Conservation (phyloP, 2,329 filamentous ascomycete genomes). For the Lecanicillium sp. region DNA sequence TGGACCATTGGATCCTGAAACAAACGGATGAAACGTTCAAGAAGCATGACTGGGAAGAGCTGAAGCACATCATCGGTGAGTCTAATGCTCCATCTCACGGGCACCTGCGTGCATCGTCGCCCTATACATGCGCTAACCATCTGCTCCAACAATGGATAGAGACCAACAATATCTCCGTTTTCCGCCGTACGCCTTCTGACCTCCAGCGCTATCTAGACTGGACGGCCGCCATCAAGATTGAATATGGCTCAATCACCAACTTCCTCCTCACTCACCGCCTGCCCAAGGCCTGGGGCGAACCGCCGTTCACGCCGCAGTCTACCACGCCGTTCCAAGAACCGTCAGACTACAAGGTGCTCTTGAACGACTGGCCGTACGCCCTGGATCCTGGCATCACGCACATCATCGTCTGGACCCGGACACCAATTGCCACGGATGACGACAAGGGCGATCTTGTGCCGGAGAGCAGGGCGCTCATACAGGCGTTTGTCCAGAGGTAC, state of each 20-base stretch:
- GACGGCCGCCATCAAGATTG: conserved; percentile 58
- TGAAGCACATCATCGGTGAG: conserved; percentile 60
- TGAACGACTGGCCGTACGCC: conserved; percentile 94
- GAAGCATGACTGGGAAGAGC: conserved; percentile 65
- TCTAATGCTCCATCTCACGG: conserved; percentile 5
- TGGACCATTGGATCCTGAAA: conserved; percentile 50
- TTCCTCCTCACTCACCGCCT: conserved; percentile 71
- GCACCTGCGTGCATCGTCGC: too few relatives aligned
- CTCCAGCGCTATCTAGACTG: conserved; percentile 73
- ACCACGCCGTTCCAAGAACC: conserved; percentile 42
- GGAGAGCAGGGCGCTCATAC: conserved; percentile 55
- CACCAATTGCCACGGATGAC: conserved; percentile 64
- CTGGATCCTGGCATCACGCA: conserved; percentile 61
- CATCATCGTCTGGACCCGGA: conserved; percentile 88
- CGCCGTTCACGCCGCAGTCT: conserved; percentile 47
- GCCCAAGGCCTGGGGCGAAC: conserved; percentile 54
- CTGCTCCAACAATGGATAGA: conserved; percentile 25
- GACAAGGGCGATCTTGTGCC: conserved; percentile 65
- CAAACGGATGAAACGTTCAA: conserved; percentile 64
- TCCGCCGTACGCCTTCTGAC: conserved; percentile 76
- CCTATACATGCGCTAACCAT: too few relatives aligned
- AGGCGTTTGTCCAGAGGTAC: conserved; percentile 59
- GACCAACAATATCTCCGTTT: conserved; percentile 58
- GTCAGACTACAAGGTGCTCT: conserved; percentile 60
- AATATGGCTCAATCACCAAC: conserved; percentile 72